Percentiles rank a stretch among this genome's conserved stretches.
Evolutionary conservation across 2,329 filamentous ascomycete genomes (phyloP).

Genomic region (Aspergillus quadrilineatus): DNA sequence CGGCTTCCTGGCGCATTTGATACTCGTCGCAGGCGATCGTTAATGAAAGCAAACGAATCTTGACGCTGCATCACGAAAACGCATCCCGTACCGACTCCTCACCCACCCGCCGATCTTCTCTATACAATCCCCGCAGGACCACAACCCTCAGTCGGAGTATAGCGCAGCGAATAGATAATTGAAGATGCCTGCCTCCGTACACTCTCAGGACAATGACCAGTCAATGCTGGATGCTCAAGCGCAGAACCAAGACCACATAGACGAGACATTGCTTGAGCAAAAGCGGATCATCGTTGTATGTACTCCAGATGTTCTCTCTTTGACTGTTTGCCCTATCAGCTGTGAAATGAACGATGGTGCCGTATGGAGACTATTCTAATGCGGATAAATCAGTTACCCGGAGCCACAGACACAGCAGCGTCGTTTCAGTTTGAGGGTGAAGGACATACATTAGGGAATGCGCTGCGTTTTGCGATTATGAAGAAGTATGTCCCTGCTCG

Average conservation of each 20-base stretch:
- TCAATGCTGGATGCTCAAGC: conserved; percentile 41
- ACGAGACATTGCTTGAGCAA: conserved; percentile 38
- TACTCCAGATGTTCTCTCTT: not conserved
- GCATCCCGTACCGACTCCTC: not conserved
- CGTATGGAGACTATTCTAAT: not conserved
- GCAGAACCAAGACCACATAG: conserved; percentile 43
- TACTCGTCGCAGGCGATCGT: not conserved
- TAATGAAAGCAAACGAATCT: not conserved
- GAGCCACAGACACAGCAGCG: conserved; percentile 79
- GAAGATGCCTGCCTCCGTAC: conserved; percentile 41
- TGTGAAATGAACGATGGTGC: not conserved
- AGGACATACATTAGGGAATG: conserved; percentile 93
- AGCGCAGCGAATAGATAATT: not conserved
- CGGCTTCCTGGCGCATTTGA: not conserved
- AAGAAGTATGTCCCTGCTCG: conserved; percentile 71
- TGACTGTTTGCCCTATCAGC: not conserved
- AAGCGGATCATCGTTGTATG: conserved; percentile 65
- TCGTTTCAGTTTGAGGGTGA: conserved; percentile 94
- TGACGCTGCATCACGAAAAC: not conserved
- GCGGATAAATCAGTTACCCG: conserved; percentile 64
- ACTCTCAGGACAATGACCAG: conserved; percentile 42
- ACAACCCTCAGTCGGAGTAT: no score
- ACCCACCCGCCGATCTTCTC: not conserved
- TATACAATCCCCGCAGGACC: not conserved
- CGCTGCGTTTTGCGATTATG: conserved; percentile 92